Conservation (phyloP, 1,284 basidiomycete species). For the Peniophora sp. region DNA sequence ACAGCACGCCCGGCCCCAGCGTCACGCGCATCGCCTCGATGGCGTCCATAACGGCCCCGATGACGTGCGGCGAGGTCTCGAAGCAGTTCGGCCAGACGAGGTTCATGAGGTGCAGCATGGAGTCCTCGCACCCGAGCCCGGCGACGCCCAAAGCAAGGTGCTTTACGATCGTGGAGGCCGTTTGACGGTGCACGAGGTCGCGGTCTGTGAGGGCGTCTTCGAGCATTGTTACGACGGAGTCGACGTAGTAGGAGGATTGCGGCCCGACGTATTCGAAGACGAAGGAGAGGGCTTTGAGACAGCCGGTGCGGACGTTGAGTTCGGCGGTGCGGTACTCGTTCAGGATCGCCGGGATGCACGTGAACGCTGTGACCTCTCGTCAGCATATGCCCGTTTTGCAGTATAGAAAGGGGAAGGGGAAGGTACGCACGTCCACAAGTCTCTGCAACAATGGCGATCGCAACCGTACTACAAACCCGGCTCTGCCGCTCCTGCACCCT, state of each 20-base stretch:
- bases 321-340: conserved; percentile 99
- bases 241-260: conserved; percentile 96
- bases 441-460: conserved; percentile 96
- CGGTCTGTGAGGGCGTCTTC: conserved; percentile 98
- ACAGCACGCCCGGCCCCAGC: conserved; percentile 86
- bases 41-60: conserved; percentile 94
- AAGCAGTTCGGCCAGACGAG: conserved; percentile 99
- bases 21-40: conserved; percentile 96
- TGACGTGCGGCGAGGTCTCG: conserved; percentile 97
- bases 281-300: conserved; percentile 96
- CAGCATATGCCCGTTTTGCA: conserved; percentile 12
- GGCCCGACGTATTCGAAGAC: conserved; percentile 99
- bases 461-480: conserved; percentile 97
- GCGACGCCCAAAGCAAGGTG: conserved; percentile 96
- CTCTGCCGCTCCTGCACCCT: conserved; percentile 98
- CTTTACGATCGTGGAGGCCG: conserved; percentile 98
- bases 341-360: conserved; percentile 96
- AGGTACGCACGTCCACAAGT: conserved; percentile 82
- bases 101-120: conserved; percentile 96
- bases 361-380: conserved; percentile 64
- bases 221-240: conserved; percentile 94
- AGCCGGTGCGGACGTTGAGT: conserved; percentile 98
- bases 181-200: conserved; percentile 97
- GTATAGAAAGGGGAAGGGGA: conserved; percentile 6
- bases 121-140: conserved; percentile 95